Percentiles rank a stretch among this genome's conserved stretches.
These are phyloP conservation scores for Actinomucor elegans DNA, from an alignment of 371 early-diverging fungal genomes.

Conservation along the genomic window DNA sequence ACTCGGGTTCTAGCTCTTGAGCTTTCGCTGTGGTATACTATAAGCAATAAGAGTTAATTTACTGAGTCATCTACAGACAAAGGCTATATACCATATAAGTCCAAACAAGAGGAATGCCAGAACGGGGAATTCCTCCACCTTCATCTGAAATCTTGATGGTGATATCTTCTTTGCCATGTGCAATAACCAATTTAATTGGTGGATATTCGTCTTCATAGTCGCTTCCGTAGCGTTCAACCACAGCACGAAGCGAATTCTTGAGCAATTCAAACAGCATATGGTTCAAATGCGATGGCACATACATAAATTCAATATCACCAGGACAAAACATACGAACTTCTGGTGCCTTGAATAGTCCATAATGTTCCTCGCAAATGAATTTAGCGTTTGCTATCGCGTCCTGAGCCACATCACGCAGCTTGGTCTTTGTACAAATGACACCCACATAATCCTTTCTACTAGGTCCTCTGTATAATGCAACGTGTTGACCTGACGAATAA, in stretches of 20 bases:
- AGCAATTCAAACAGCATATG: conserved; percentile 98
- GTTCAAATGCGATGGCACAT: conserved; percentile 94
- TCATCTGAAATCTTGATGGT: conserved; percentile 97
- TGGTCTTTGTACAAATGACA: conserved; percentile 92
- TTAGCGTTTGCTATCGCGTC: conserved; percentile 96
- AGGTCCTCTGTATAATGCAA: conserved; percentile 71
- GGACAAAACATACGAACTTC: conserved; percentile 82
- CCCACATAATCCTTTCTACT: conserved; percentile 84
- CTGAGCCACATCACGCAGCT: conserved; percentile 73
- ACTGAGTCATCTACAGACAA: no score
- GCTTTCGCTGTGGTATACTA: conserved; percentile 92
- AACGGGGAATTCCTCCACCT: conserved; percentile 95
- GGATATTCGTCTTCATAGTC: conserved; percentile 88
- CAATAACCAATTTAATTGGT: conserved; percentile 90
- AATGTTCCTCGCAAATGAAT: conserved; percentile 91
- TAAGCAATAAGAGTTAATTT: no score
- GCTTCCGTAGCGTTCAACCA: conserved; percentile 88
- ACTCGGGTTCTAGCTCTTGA: conserved; percentile 83
- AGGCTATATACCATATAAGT: conserved; percentile 80
- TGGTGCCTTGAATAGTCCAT: conserved; percentile 86
- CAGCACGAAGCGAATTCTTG: conserved; percentile 95
- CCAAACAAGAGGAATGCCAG: conserved; percentile 92
- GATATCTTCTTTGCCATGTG: conserved; percentile 96
- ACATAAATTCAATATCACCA: conserved; percentile 91
- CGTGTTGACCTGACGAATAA: no score